Conservation (phyloP, 2,329 filamentous ascomycete species). For the Cytospora piceicola region DNA sequence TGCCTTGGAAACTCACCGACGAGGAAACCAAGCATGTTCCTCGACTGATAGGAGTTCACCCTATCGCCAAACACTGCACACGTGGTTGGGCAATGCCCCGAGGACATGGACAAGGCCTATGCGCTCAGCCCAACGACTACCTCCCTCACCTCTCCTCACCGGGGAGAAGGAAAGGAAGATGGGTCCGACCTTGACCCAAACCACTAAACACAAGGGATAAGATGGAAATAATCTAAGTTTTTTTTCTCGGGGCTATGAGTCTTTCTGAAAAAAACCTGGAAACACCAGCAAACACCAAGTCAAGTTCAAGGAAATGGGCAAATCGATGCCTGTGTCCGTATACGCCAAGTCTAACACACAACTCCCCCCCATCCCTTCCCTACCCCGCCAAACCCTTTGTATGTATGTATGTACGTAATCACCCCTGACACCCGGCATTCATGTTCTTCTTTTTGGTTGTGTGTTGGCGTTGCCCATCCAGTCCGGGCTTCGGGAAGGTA, state of each 20-base stretch:
- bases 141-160: no score
- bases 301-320: background rate
- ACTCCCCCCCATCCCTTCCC: background rate
- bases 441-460: background rate
- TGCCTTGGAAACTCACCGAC: no score
- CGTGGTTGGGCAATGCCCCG: background rate
- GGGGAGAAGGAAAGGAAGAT: no score
- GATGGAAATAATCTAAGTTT: background rate
- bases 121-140: background rate
- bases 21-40: no score
- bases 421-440: background rate
- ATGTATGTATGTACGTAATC: background rate
- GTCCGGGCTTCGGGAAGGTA: background rate
- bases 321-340: background rate
- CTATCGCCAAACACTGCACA: background rate
- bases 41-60: background rate
- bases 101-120: background rate
- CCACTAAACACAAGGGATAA: no score
- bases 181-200: no score
- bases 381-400: background rate
- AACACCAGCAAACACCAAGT: background rate
- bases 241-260: background rate
- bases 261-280: background rate
- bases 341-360: background rate
- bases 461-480: background rate